Evolutionary conservation across 306 rosid genomes (phyloP), one percentile per base, ranked within the genome.

Genomic region (Casuarina cunninghamiana): DNA sequence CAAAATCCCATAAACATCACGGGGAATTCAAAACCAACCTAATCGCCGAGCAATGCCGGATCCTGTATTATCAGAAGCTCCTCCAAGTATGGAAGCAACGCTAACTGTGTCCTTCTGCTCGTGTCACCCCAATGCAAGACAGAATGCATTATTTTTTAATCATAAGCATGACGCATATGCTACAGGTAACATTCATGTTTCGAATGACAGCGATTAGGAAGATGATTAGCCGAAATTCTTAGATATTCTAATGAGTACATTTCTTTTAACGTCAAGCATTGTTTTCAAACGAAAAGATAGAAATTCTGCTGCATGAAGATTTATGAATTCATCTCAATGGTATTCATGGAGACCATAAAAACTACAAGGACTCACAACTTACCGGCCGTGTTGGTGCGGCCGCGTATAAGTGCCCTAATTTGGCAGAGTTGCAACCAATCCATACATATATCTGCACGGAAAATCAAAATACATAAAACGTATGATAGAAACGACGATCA

Each of bases 311-410:
- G 19, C 6, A 39, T 38, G 32, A 60, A 44, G 37, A 2, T 6
- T 32, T 3, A 58, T 4, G 35, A 6, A 39, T 17, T 57, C 16
- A 5, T 38, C 51, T 45, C 15, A 45, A 69, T 13, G 15, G 45
- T 32, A 78, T 11, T 4, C 7, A 37, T 1, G 41, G 44, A 51
- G 50, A 57, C 7, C 9, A 17, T 5, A 3, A 60, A 50, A 50
- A 32, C 74, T 55, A 38, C 44, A 73, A 50, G 45, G 74, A 60
- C 71, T 42, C 39, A 50, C 19, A 84, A 80, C 91, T 83, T 76
- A 90, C 98, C 21, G 97, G 96, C 7, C 92, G 82, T 54, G 91
- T 90, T 15, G 91, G 84, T 72, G 97, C 97, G 26, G 97, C 97
- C 53, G 94, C 99, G 80, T 93, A 93, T 80, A 95, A 32, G 74